Base-by-base conservation (phyloP, 78 protist species). In the Chrysochromulina tobinii region DNA sequence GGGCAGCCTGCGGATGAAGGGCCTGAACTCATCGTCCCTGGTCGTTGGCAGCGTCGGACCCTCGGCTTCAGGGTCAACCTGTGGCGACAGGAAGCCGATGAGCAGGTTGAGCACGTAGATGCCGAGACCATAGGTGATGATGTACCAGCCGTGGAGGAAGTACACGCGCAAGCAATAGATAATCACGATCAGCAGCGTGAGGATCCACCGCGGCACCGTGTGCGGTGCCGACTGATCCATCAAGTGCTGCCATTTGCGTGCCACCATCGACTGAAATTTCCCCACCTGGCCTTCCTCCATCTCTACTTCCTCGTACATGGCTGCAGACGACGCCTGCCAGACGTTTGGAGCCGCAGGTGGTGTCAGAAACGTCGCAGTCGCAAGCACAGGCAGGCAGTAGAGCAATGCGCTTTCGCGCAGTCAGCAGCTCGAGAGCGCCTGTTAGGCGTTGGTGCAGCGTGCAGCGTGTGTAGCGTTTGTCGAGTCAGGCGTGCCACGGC, bases 111-210 rank as follows among this genome's bases (percentile, higher is more conserved):
- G 94, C 69, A 96, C 61, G 89, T 96, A 97, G 59, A 98, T 97
- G 66, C 98, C 98, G 54, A 98, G 93, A n/a, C 97, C 98, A 20
- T 98, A 98, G 0, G 98, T 90, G 27, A 98, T 68, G 55, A 98
- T 95, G 92, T 97, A 95, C 92, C 67, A 97, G 59, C 98, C 91
- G 83, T 73, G 21, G 9, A 88, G 5, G 5, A 81, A 15, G 83
- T 64, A 48, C 61, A 90, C 81, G n/a, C 92, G 92, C 23, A 90
- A 0, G 58, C n/a, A 50, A 27, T 64, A 90, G 27, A 90, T 50
- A 21, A 64, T 25, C 59, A 61, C 23, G 58, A 90, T 12, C 23
- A 64, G 54, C 23, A 25, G 21, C 11, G 89, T 25, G 9, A 6
- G 12, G 7, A 7, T 7, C 92, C 92, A 90, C 0, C 92, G 92